Conservation (phyloP, 2,329 filamentous ascomycete genomes). For the Microsporum ferrugineum region DNA sequence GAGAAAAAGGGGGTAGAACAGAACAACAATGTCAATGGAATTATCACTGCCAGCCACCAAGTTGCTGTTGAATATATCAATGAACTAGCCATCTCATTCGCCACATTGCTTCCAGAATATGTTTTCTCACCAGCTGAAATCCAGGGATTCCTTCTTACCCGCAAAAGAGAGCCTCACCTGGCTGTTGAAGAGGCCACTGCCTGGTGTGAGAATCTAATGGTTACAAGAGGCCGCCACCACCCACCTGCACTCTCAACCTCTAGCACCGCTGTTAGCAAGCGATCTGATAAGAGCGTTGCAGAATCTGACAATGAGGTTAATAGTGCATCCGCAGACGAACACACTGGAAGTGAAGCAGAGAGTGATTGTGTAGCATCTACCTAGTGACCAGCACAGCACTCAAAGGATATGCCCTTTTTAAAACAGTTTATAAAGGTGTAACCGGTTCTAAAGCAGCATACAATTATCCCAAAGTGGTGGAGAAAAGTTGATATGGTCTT, state of each 20-base stretch:
- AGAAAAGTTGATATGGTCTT: neutral
- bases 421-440: neutral
- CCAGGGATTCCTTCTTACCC: conserved; percentile 39
- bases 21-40: neutral
- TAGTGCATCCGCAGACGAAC: neutral
- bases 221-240: neutral
- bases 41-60: neutral
- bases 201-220: conserved; percentile 26
- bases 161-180: conserved; percentile 29
- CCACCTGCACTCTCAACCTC: neutral
- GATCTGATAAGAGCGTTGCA: neutral
- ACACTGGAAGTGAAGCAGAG: neutral
- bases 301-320: neutral
- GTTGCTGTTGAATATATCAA: neutral
- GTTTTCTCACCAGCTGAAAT: conserved; percentile 44
- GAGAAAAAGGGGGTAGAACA: neutral
- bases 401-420: neutral
- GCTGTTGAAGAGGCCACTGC: conserved; percentile 34
- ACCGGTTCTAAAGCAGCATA: neutral
- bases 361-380: neutral
- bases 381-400: neutral
- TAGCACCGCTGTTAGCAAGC: neutral
- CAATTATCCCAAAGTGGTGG: neutral
- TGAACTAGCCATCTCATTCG: conserved; percentile 36
- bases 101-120: conserved; percentile 34